phyloP scores from a whole-genome alignment of 2,329 filamentous ascomycete genomes.

The Pseudofabraea citricarpa region DNA sequence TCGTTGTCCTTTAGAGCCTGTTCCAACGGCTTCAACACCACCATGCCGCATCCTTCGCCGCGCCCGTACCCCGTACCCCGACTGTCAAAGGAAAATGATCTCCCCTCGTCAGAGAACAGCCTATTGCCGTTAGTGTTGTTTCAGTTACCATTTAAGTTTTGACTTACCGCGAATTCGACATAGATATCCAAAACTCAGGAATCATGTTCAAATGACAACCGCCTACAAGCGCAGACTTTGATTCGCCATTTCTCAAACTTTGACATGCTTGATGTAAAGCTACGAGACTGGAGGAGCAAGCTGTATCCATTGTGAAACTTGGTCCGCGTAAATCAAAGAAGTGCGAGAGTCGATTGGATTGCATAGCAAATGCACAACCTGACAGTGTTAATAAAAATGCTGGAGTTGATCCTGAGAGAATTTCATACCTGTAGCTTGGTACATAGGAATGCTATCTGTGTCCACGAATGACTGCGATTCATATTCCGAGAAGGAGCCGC shows the following conservation, averaged over 20 bases:
- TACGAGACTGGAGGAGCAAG: conserved; percentile 51
- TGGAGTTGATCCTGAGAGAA: conserved; percentile 11
- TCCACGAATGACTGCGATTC: conserved; percentile 29
- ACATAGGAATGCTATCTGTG: conserved; percentile 42
- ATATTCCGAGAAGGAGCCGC: conserved; percentile 10
- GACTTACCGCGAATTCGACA: conserved; percentile 22
- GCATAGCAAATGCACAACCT: conserved; percentile 40
- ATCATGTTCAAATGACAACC: conserved; percentile 29
- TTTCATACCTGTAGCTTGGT: conserved; percentile 43
- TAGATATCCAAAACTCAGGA: conserved; percentile 18
- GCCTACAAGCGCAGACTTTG: conserved; percentile 23
- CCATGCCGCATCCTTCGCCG: conserved; percentile 54
- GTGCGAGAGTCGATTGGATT: conserved; percentile 50
- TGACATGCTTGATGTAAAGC: conserved; percentile 50
- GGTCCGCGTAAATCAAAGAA: conserved; percentile 49
- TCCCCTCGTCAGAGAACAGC: conserved; percentile 21
- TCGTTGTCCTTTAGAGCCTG: conserved; percentile 56
- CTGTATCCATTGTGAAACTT: conserved; percentile 52
- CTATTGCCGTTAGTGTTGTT: conserved; percentile 40
- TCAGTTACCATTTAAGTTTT: not conserved
- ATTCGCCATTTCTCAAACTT: conserved; percentile 39
- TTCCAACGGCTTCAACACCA: conserved; percentile 53
- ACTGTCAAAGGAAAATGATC: conserved; percentile 46
- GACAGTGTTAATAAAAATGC: not conserved
- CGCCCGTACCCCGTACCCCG: conserved; percentile 59